Evolutionary conservation across 2,329 filamentous ascomycete species (phyloP), one percentile per base, ranked within the genome.

Genomic region (Coniochaeta sp.): DNA sequence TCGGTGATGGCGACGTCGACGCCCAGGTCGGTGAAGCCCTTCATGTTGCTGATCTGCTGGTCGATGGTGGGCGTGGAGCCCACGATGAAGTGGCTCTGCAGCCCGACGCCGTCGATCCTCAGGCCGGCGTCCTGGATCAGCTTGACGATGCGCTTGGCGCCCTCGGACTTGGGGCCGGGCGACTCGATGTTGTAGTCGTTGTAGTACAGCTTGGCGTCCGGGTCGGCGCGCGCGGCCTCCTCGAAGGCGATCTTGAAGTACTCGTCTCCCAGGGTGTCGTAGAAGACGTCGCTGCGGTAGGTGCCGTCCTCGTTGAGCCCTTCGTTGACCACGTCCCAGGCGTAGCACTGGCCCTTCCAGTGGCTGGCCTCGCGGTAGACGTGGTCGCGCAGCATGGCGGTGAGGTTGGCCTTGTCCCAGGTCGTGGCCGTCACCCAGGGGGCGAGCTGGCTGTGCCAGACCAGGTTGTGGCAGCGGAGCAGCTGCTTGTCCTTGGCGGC

Each of bases 241-340:
- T 68, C 64, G 68, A 81, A 81, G 1, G 79, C 79, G 38, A 76
- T 72, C 22, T 72, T 69, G 62, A 81, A 75, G 67, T 79, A 82
- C 4, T 70, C 69, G 3, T 71, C 68, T 1, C 79, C 79, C 16
- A 81, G 73, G 24, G 73, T 71, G 34, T 74, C 65, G 66, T 57
- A 57, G 70, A 76, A 81, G 57, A 79, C 71, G 44, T 66, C 66
- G 55, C 71, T 64, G 59, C 76, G 71, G 64, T 69, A 52, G 0
- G 74, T 75, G 9, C 77, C 77, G 63, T 77, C 74, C 34, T 80
- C 78, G 62, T 79, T 76, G 64, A 80, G 72, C 7, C 74, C 74
- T 68, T 82, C 78, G 63, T 81, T 82, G 3, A 80, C 73, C 0
- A 82, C 79, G 58, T 81, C 79, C 79, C 79, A 82, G 31, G 73